These are phyloP conservation scores for Rhizopus arrhizus DNA, from an alignment of 371 early-diverging fungal species.

Conservation along the genomic window DNA sequence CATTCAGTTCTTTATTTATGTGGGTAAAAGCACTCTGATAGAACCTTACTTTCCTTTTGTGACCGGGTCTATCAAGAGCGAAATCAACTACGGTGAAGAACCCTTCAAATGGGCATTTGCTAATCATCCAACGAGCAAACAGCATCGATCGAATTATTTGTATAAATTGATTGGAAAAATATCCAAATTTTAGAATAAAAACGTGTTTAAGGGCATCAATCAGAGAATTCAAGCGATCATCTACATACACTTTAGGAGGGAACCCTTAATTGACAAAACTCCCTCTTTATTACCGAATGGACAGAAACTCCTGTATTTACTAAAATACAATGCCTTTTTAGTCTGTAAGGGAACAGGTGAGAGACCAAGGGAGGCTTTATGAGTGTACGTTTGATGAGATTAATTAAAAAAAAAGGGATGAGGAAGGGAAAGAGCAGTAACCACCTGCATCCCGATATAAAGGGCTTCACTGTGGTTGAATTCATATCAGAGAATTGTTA, in stretches of 20 bases:
- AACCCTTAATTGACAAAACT: too few relatives aligned
- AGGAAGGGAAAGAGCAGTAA: too few relatives aligned
- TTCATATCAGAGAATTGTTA: too few relatives aligned
- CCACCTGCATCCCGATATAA: too few relatives aligned
- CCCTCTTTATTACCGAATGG: background rate
- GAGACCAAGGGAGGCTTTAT: too few relatives aligned
- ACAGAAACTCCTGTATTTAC: too few relatives aligned
- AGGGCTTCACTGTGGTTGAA: too few relatives aligned
- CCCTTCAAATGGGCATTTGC: slow-evolving; percentile 24
- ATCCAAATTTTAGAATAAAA: background rate
- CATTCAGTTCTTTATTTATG: slow-evolving; percentile 14
- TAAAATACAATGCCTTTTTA: too few relatives aligned
- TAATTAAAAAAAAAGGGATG: too few relatives aligned
- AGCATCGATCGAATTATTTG: slow-evolving; percentile 17
- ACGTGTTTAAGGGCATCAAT: background rate
- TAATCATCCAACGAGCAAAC: slow-evolving; percentile 13
- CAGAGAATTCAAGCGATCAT: background rate
- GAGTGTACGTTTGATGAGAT: too few relatives aligned
- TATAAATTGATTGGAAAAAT: background rate
- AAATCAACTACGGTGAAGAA: slow-evolving; percentile 29
- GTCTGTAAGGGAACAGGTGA: too few relatives aligned
- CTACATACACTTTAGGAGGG: background rate
- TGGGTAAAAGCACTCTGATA: slow-evolving; percentile 8
- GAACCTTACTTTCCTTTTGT: slow-evolving; percentile 29
- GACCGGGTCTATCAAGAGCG: slow-evolving; percentile 17